Evolutionary conservation across 306 rosid genomes (phyloP).

Genomic region (Medicago lupulina): DNA sequence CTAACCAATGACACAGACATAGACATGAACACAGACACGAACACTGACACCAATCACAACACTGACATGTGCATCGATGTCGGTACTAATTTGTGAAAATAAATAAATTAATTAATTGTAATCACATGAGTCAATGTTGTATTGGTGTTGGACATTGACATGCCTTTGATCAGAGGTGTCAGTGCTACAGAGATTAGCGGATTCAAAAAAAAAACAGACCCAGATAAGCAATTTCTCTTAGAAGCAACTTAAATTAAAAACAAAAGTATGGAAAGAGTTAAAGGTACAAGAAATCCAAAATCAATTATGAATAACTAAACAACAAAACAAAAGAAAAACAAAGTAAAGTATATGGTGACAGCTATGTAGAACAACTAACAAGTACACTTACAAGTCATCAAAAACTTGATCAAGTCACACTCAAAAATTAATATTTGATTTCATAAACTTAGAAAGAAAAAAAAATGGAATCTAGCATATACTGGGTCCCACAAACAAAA

Average conservation of each 20-base stretch:
- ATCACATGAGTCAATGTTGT: too few relatives aligned
- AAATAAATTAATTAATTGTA: too few relatives aligned
- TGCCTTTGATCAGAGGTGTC: too few relatives aligned
- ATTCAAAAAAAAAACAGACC: neutral
- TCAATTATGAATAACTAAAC: conserved; percentile 23
- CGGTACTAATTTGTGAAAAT: too few relatives aligned
- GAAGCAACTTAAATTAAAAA: conserved; percentile 36
- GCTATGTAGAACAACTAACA: conserved; percentile 7
- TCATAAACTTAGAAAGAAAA: conserved; percentile 15
- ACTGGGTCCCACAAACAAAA: conserved; percentile 25
- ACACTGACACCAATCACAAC: too few relatives aligned
- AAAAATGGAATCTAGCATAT: conserved; percentile 18
- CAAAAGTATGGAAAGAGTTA: conserved; percentile 5
- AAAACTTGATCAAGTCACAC: conserved; percentile 4
- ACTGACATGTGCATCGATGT: too few relatives aligned
- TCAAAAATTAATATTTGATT: conserved; percentile 14
- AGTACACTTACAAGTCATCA: conserved; percentile 26
- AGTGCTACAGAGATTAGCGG: too few relatives aligned
- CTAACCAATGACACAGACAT: too few relatives aligned
- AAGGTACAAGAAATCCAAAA: conserved; percentile 24
- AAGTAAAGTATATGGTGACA: conserved; percentile 5
- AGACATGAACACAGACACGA: too few relatives aligned
- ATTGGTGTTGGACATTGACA: too few relatives aligned
- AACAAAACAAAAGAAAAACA: conserved; percentile 18
- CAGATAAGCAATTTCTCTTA: conserved; percentile 22